Conservation (phyloP, 139 green algal genomes). For the Coelastrella sp. region DNA sequence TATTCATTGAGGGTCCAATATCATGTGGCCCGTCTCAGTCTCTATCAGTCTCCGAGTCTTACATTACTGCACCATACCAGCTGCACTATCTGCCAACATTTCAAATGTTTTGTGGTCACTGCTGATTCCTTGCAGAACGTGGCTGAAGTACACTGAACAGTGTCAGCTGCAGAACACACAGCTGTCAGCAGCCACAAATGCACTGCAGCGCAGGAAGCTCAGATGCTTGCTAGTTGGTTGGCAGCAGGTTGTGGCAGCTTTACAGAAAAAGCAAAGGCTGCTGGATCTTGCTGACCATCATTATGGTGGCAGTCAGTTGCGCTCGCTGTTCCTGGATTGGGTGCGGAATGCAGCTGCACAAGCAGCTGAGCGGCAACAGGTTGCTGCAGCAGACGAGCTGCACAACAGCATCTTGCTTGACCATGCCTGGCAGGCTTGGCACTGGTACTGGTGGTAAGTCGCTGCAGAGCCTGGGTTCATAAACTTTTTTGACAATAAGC, state of each 20-base stretch:
- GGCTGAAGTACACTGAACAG: constrained; percentile 25
- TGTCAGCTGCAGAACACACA: neutral
- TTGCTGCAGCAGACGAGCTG: constrained; percentile 3
- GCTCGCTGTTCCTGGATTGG: neutral
- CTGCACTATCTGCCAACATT: too few species aligned
- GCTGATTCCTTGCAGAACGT: constrained; percentile 17
- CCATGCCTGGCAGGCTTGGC: constrained; percentile 9
- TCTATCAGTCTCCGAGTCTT: too few species aligned
- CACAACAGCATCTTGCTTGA: neutral
- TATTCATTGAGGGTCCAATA: too few species aligned
- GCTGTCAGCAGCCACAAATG: neutral
- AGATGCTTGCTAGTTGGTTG: neutral
- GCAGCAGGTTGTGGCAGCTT: neutral
- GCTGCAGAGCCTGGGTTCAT: too few species aligned
- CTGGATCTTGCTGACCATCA: neutral
- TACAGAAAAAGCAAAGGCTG: neutral
- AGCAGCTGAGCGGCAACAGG: neutral
- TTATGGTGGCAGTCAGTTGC: neutral
- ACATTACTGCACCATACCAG: too few species aligned
- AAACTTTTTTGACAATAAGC: too few species aligned
- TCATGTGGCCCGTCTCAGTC: too few species aligned
- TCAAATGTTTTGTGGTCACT: neutral
- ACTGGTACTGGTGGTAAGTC: constrained; percentile 31
- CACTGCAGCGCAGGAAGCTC: constrained; percentile 22
- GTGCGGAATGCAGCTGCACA: neutral